Conservation (phyloP, 2,329 filamentous ascomycete genomes). For the Malbranchea zuffiana region DNA sequence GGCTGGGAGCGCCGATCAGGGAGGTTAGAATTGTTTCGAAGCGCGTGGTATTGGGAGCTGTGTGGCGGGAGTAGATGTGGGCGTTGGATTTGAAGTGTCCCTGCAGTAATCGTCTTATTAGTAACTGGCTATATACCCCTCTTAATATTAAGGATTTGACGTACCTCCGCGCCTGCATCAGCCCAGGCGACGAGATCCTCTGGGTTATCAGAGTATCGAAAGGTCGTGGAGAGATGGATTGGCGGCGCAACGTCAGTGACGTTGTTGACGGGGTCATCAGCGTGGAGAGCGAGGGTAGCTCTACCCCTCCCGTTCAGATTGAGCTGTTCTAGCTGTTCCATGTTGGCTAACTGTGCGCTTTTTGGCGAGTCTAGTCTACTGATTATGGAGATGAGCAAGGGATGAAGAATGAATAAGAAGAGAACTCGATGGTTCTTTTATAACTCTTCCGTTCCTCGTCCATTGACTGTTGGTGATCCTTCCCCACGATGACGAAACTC, state of each 20-base stretch:
- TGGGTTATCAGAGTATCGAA: slow-evolving; percentile 65
- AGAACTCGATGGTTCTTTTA: too few relatives aligned
- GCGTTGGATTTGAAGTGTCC: slow-evolving; percentile 22
- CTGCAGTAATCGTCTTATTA: too few relatives aligned
- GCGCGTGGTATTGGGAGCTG: slow-evolving; percentile 68
- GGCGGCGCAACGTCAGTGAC: slow-evolving; percentile 76
- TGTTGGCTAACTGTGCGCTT: too few relatives aligned
- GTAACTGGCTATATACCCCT: too few relatives aligned
- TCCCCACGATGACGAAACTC: too few relatives aligned
- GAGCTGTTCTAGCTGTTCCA: slow-evolving; percentile 7
- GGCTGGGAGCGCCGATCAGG: slow-evolving; percentile 52
- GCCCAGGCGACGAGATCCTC: slow-evolving; percentile 46
- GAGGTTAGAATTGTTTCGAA: slow-evolving; percentile 72
- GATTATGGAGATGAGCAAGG: too few relatives aligned
- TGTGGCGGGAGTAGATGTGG: slow-evolving; percentile 75
- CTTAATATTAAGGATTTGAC: too few relatives aligned
- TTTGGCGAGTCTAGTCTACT: too few relatives aligned
- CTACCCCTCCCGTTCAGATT: slow-evolving; percentile 27
- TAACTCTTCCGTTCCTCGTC: too few relatives aligned
- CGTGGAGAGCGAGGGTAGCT: slow-evolving; percentile 66
- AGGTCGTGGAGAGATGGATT: slow-evolving; percentile 85
- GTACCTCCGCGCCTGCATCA: slow-evolving; percentile 35
- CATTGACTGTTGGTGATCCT: too few relatives aligned
- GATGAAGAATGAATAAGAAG: too few relatives aligned
- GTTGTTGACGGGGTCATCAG: slow-evolving; percentile 64